phyloP scores from a whole-genome alignment of 371 early-diverging fungal species.

The Umbelopsis sp. region DNA sequence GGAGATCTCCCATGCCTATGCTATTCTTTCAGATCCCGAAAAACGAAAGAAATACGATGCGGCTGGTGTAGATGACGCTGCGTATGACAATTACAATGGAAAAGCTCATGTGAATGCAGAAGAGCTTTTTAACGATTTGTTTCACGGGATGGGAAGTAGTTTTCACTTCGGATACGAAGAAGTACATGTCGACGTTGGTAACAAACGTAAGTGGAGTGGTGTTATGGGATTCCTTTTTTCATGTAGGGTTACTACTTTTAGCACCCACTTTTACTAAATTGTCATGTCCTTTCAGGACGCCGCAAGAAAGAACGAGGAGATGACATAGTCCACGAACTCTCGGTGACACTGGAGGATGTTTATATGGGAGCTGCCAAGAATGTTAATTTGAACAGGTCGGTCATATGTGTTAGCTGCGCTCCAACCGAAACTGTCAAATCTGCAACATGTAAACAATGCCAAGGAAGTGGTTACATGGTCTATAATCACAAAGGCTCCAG shows the following conservation, averaged over 20 bases:
- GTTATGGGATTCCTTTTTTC: no score
- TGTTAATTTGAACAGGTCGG: slow-evolving; percentile 85
- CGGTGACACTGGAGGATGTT: slow-evolving; percentile 83
- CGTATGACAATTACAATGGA: slow-evolving; percentile 47
- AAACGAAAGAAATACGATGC: slow-evolving; percentile 77
- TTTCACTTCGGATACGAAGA: not conserved
- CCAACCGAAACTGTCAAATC: slow-evolving; percentile 80
- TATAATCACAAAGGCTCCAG: not conserved
- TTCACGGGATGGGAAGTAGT: slow-evolving; percentile 3
- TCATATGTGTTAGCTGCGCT: slow-evolving; percentile 80
- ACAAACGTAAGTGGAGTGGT: slow-evolving; percentile 9
- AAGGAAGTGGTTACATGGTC: slow-evolving; percentile 70
- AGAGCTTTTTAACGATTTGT: slow-evolving; percentile 2
- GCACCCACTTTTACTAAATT: not conserved
- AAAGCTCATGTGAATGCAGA: slow-evolving; percentile 29
- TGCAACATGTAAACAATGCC: slow-evolving; percentile 74
- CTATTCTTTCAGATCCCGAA: slow-evolving; percentile 79
- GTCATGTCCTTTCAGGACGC: not conserved
- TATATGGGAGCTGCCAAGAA: slow-evolving; percentile 84
- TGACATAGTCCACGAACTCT: slow-evolving; percentile 76
- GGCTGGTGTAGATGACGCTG: slow-evolving; percentile 79
- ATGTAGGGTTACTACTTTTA: no score
- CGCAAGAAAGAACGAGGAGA: slow-evolving; percentile 48
- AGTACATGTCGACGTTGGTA: not conserved
- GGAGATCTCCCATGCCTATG: slow-evolving; percentile 76